phyloP scores from a whole-genome alignment of 1,139 yeast species.

The Arxiozyma slooffiae region DNA sequence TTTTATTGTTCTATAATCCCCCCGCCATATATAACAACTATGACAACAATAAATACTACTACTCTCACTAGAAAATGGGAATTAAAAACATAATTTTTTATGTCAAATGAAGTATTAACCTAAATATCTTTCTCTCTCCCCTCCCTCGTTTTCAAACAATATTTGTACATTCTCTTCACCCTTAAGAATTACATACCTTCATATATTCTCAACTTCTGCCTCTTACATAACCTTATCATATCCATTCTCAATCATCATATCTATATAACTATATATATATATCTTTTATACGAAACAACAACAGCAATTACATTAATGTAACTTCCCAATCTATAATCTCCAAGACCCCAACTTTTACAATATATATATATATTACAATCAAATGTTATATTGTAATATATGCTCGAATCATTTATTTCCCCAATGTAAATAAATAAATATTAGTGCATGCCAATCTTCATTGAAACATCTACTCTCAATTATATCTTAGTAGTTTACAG shows the following conservation, averaged over 20 bases:
- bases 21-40: too few relatives aligned
- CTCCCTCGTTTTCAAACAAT: constrained; percentile 85
- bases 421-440: too few relatives aligned
- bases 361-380: constrained; percentile 85
- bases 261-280: constrained; percentile 74
- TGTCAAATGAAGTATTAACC: constrained; percentile 62
- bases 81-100: constrained; percentile 39
- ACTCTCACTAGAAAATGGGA: constrained; percentile 13
- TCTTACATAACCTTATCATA: constrained; percentile 88
- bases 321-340: constrained; percentile 64
- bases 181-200: constrained; percentile 82
- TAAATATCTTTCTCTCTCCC: too few relatives aligned
- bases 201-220: constrained; percentile 80
- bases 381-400: constrained; percentile 37
- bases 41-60: neutral
- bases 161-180: constrained; percentile 70
- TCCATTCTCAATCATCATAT: constrained; percentile 48
- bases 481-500: constrained; percentile 24
- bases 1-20: neutral
- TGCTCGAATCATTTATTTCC: constrained; percentile 47
- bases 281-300: constrained; percentile 56
- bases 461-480: constrained; percentile 25
- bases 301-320: constrained; percentile 96
- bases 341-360: constrained; percentile 75
- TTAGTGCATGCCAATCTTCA: too few relatives aligned